Evolutionary conservation across 345 rosid species (phyloP).

Genomic region (Eucalyptus victrix): DNA sequence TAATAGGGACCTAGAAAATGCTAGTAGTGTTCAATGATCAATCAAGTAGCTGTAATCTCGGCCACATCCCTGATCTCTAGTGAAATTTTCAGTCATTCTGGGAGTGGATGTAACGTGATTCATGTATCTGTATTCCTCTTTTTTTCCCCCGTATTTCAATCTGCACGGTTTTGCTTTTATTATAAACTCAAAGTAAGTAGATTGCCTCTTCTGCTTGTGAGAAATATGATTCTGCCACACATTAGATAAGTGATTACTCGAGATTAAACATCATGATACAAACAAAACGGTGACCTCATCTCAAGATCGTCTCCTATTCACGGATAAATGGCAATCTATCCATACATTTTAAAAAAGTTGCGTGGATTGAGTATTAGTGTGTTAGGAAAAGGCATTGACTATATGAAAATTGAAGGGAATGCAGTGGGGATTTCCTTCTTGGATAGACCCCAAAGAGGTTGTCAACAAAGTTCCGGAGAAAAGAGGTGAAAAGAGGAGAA

Average conservation of each 20-base stretch:
- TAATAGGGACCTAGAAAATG: neutral
- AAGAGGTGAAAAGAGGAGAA: too few relatives aligned
- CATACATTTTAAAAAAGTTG: neutral
- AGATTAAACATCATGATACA: neutral
- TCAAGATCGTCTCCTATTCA: neutral
- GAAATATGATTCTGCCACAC: neutral
- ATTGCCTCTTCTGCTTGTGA: neutral
- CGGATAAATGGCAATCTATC: neutral
- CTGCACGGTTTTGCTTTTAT: neutral
- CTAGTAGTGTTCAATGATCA: neutral
- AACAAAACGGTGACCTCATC: neutral
- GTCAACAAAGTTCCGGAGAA: accelerated
- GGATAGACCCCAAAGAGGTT: neutral
- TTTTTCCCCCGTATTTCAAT: accelerated
- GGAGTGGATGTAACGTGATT: neutral
- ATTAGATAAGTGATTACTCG: neutral
- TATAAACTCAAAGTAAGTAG: neutral
- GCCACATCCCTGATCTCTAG: neutral
- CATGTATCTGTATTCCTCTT: neutral
- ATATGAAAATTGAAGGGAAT: neutral
- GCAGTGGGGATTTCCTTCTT: neutral
- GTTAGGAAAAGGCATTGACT: neutral
- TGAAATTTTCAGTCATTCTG: neutral
- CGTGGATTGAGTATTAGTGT: neutral
- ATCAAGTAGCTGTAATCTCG: neutral